Evolutionary conservation across 108 stramenopile genomes (phyloP).

Genomic region (Tribonema minus): DNA sequence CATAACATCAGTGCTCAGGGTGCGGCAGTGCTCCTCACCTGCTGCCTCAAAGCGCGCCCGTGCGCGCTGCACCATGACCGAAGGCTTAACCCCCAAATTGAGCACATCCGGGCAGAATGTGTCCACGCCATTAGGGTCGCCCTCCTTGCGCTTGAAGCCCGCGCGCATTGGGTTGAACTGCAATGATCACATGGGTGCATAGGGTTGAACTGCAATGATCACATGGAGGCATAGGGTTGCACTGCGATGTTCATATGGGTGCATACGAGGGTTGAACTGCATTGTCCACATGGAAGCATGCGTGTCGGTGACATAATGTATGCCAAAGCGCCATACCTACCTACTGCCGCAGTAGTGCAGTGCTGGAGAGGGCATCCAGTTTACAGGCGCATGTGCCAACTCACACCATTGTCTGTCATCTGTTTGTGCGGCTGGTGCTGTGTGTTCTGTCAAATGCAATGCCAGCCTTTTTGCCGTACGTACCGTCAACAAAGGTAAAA

Average conservation of each 20-base stretch:
- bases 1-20: no score
- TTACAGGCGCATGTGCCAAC: no score
- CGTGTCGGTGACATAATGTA: not conserved
- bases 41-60: slow-evolving; percentile 33
- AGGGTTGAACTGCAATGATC: not conserved
- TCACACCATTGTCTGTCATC: no score
- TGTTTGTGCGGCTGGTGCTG: no score
- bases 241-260: not conserved
- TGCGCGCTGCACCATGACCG: slow-evolving; percentile 35
- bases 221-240: not conserved
- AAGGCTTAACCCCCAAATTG: slow-evolving; percentile 33
- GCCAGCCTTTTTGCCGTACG: no score
- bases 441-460: no score
- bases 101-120: slow-evolving; percentile 29
- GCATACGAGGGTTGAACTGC: not conserved
- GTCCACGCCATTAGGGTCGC: slow-evolving; percentile 15
- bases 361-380: not conserved
- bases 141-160: slow-evolving; percentile 34
- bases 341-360: not conserved
- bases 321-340: not conserved
- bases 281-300: not conserved
- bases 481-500: no score
- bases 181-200: not conserved
- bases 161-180: slow-evolving; percentile 31
- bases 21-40: no score